Evolutionary conservation across 1,139 yeast genomes (phyloP).

Genomic region (Casaregolazyma suthepensis): DNA sequence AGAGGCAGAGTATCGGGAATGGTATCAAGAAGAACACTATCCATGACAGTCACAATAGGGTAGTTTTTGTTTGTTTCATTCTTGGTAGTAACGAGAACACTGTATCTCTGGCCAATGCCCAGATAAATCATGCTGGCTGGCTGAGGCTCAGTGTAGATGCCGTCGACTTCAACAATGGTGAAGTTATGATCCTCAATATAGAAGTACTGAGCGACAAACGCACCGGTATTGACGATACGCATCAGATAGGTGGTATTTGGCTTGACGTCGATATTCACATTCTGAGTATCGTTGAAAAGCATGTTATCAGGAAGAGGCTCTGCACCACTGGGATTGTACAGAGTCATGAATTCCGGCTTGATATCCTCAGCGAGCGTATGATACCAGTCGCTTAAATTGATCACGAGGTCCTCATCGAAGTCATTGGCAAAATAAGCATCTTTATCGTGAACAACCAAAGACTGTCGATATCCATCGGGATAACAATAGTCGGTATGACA

Average conservation of each 20-base stretch:
- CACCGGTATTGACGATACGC: constrained; percentile 74
- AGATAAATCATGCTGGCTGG: constrained; percentile 56
- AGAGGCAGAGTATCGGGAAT: constrained; percentile 56
- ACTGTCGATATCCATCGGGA: constrained; percentile 86
- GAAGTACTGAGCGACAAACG: constrained; percentile 79
- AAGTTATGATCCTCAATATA: constrained; percentile 79
- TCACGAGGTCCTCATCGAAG: constrained; percentile 65
- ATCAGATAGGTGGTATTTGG: constrained; percentile 76
- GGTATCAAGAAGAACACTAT: constrained; percentile 71
- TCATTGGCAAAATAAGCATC: constrained; percentile 49
- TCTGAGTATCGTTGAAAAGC: constrained; percentile 69
- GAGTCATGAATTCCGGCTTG: constrained; percentile 47
- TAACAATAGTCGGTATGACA: constrained; percentile 83
- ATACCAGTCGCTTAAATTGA: constrained; percentile 79
- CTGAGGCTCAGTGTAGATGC: constrained; percentile 60
- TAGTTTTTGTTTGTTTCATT: constrained; percentile 52
- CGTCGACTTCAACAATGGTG: constrained; percentile 78
- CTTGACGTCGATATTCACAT: constrained; percentile 58
- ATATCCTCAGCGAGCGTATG: constrained; percentile 54
- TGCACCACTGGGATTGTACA: constrained; percentile 92
- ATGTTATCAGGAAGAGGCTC: constrained; percentile 86
- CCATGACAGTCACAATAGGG: constrained; percentile 72
- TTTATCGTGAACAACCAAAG: constrained; percentile 62
- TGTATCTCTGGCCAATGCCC: constrained; percentile 72
- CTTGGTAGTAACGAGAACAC: constrained; percentile 67